Conservation (phyloP, 1,284 basidiomycete genomes). For the Trichosporon coremiiforme region DNA sequence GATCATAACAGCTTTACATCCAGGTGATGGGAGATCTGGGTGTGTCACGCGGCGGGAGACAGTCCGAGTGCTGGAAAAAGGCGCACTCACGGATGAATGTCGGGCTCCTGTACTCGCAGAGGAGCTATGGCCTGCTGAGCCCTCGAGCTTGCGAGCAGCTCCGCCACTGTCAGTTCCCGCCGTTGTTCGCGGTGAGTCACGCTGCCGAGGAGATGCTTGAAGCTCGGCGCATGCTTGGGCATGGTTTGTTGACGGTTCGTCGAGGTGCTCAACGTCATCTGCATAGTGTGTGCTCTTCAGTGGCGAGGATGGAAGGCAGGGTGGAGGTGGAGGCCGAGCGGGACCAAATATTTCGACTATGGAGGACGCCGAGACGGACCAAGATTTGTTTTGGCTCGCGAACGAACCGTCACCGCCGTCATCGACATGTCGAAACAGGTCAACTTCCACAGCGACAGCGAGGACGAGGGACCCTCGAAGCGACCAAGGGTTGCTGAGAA, state of each 20-base stretch:
- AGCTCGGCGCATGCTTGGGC: slow-evolving; percentile 51
- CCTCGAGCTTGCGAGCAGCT: slow-evolving; percentile 37
- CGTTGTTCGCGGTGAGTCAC: slow-evolving; percentile 27
- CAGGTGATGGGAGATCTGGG: no score
- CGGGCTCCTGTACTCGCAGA: slow-evolving; percentile 17
- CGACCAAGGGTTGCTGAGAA: not conserved
- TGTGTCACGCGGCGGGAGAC: not conserved
- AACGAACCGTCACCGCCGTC: slow-evolving; percentile 27
- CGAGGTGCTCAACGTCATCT: not conserved
- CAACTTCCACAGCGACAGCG: slow-evolving; percentile 19
- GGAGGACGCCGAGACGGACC: slow-evolving; percentile 1
- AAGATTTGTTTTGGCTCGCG: slow-evolving; percentile 46
- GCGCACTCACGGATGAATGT: slow-evolving; percentile 44
- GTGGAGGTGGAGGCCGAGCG: slow-evolving; percentile 13
- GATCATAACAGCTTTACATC: not conserved
- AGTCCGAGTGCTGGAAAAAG: not conserved
- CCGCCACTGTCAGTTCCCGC: slow-evolving; percentile 38
- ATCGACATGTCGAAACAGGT: slow-evolving; percentile 15
- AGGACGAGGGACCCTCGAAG: slow-evolving; percentile 1
- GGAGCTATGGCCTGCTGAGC: slow-evolving; percentile 19
- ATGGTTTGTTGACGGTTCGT: slow-evolving; percentile 26
- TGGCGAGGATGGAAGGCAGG: not conserved
- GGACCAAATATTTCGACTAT: not conserved
- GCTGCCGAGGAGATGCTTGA: slow-evolving; percentile 45
- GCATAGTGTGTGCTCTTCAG: not conserved